These are phyloP conservation scores for Niveomyces coronatus DNA, from an alignment of 2,329 filamentous ascomycete species.

Conservation along the genomic window DNA sequence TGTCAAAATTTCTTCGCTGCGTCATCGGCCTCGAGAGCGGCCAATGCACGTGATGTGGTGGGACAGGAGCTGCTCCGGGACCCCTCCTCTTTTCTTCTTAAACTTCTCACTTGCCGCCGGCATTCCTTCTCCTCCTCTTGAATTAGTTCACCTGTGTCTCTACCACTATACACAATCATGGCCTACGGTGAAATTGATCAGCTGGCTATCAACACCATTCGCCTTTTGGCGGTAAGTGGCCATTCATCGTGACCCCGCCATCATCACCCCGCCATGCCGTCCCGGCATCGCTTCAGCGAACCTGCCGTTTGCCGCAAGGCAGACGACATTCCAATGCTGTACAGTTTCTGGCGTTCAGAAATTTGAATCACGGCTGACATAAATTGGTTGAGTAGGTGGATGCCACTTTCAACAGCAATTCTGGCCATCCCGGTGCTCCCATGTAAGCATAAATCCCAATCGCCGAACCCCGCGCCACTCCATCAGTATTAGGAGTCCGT, in stretches of 20 bases:
- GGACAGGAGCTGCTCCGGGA: not conserved
- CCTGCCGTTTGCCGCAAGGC: too few relatives aligned
- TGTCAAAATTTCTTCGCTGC: too few relatives aligned
- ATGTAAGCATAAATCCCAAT: slow-evolving; percentile 50
- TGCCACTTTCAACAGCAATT: slow-evolving; percentile 94
- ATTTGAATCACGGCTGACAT: slow-evolving; percentile 16
- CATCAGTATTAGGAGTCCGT: not conserved
- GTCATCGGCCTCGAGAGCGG: not conserved
- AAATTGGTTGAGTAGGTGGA: slow-evolving; percentile 57
- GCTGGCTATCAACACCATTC: slow-evolving; percentile 97
- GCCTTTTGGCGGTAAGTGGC: slow-evolving; percentile 77
- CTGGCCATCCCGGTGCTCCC: slow-evolving; percentile 94
- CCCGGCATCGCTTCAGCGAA: slow-evolving; percentile 6
- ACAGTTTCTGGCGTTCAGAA: too few relatives aligned
- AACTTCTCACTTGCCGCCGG: slow-evolving; percentile 2
- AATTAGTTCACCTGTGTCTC: not conserved
- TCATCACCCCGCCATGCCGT: slow-evolving; percentile 15
- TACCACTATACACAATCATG: slow-evolving; percentile 54
- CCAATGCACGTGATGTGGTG: not conserved
- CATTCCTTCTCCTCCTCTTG: not conserved
- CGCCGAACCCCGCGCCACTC: slow-evolving; percentile 1
- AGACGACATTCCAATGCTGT: too few relatives aligned
- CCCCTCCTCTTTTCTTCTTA: slow-evolving; percentile 1
- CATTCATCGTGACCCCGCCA: slow-evolving; percentile 7
- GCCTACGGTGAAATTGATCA: slow-evolving; percentile 78